Percentiles rank a stretch among this genome's conserved stretches.
Evolutionary conservation across 164 flowering plant species (phyloP).

Genomic region (Kalanchoe fedtschenkoi): DNA sequence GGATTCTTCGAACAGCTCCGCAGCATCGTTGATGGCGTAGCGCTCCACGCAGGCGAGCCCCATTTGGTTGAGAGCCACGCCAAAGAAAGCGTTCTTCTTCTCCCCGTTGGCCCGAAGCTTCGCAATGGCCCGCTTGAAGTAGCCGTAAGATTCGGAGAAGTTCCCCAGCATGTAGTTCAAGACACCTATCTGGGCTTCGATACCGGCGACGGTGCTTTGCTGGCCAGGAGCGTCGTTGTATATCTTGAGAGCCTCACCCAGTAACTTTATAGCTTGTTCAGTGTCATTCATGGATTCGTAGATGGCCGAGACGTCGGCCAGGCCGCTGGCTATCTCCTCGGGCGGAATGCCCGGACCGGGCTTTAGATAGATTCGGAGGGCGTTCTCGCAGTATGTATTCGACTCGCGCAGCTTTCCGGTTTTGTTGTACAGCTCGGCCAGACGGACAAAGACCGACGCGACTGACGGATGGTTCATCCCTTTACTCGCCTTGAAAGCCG

Average conservation of each 20-base stretch:
- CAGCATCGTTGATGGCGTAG: conserved; percentile 28
- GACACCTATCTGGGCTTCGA: conserved; percentile 37
- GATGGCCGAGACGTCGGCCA: conserved; percentile 27
- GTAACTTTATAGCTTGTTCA: conserved; percentile 28
- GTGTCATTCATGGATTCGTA: conserved; percentile 26
- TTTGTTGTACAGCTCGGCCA: conserved; percentile 28
- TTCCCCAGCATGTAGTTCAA: conserved; percentile 35
- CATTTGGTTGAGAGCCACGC: conserved; percentile 34
- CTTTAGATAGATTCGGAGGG: conserved; percentile 24
- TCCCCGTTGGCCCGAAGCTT: conserved; percentile 30
- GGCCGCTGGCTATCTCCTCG: conserved; percentile 30
- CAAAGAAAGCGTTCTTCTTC: conserved; percentile 28
- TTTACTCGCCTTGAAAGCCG: conserved; percentile 27
- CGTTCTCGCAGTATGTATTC: conserved; percentile 34
- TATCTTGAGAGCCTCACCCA: conserved; percentile 23
- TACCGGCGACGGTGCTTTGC: conserved; percentile 25
- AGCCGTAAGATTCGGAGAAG: conserved; percentile 22
- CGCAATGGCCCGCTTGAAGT: conserved; percentile 19
- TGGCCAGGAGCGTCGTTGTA: conserved; percentile 21
- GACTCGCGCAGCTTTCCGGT: conserved; percentile 34
- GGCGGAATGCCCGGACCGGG: conserved; percentile 23
- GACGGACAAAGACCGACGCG: conserved; percentile 29
- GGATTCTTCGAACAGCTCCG: conserved; percentile 29
- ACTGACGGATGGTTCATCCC: conserved; percentile 33
- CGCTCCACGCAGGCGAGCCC: conserved; percentile 33